Conservation (phyloP, 2,329 filamentous ascomycete genomes). For the Trichoderma semiorbis region DNA sequence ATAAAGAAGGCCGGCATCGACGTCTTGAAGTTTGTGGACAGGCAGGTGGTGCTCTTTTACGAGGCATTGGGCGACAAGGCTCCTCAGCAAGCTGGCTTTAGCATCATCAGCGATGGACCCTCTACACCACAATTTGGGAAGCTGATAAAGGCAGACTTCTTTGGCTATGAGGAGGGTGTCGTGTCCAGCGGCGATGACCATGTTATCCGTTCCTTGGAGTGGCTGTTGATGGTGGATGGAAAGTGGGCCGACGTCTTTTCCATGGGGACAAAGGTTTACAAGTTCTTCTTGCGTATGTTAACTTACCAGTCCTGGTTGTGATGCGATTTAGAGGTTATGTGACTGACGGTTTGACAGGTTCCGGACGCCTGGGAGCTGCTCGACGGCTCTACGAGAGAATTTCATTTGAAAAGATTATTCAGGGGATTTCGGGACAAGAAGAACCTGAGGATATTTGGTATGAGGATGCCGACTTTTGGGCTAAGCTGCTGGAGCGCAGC, state of each 20-base stretch:
- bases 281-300: conserved; percentile 76
- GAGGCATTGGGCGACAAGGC: conserved; percentile 41
- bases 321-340: background rate
- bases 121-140: conserved; percentile 45
- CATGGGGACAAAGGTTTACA: conserved; percentile 70
- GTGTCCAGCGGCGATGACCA: conserved; percentile 62
- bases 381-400: conserved; percentile 52
- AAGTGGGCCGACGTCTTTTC: conserved; percentile 69
- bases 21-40: conserved; percentile 67
- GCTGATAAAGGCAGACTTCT: conserved; percentile 67
- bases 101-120: conserved; percentile 45
- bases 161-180: conserved; percentile 56
- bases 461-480: conserved; percentile 42
- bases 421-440: conserved; percentile 37
- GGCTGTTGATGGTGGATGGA: conserved; percentile 73
- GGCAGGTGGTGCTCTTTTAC: conserved; percentile 56
- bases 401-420: conserved; percentile 47
- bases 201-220: conserved; percentile 77
- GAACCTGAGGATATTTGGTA: conserved; percentile 37
- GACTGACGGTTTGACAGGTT: conserved; percentile 34
- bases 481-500: conserved; percentile 34
- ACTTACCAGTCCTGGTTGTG: background rate
- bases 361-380: conserved; percentile 52
- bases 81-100: conserved; percentile 46
- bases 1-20: conserved; percentile 75